Evolutionary conservation across 2,329 filamentous ascomycete species (phyloP).

Genomic region (Colletotrichum noveboracense): DNA sequence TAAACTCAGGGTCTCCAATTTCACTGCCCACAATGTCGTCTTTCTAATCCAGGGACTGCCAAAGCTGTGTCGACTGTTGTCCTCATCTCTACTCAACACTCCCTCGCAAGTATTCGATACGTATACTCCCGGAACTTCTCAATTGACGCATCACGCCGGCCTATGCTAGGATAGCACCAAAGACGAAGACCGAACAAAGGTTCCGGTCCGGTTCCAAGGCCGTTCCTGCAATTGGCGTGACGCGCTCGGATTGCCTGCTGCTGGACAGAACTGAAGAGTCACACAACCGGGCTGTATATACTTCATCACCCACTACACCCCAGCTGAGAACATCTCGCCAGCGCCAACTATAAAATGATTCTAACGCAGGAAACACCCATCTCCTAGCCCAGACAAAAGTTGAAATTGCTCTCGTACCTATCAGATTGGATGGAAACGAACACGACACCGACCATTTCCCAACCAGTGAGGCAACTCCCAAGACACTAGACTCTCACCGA

Average conservation of each 20-base stretch:
- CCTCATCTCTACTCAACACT: background rate
- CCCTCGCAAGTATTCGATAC: background rate
- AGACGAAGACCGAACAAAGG: background rate
- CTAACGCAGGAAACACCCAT: background rate
- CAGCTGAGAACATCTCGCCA: background rate
- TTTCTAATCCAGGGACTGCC: no score
- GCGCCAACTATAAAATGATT: background rate
- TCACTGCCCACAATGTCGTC: no score
- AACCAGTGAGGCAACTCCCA: background rate
- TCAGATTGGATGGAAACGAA: no score
- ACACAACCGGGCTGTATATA: background rate
- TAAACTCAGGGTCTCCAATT: background rate
- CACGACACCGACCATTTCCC: background rate
- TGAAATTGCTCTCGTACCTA: no score
- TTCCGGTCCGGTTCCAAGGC: accelerated
- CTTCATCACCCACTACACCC: background rate
- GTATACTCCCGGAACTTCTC: background rate
- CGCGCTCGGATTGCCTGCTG: background rate
- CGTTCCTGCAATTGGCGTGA: background rate
- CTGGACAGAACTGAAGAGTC: background rate
- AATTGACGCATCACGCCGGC: accelerated
- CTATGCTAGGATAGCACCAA: accelerated
- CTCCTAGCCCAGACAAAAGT: background rate
- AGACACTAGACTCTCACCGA: accelerated
- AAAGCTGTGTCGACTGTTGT: no score